Percentiles rank a stretch among this genome's conserved stretches.
Conservation (phyloP, 306 rosid genomes). For the Lithocarpus polystachyus region DNA sequence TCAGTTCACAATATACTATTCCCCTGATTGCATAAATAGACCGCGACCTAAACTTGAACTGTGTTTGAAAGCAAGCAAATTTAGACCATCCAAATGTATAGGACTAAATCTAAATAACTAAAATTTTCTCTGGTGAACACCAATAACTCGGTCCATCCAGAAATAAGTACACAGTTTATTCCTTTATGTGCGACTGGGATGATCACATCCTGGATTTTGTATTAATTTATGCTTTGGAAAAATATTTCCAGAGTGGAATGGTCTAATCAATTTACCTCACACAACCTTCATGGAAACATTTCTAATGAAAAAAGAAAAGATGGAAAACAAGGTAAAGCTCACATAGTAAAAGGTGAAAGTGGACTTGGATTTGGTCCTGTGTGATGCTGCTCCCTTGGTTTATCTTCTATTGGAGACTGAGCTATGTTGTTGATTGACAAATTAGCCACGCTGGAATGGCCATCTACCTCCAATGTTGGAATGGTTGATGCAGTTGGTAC, state of each 20-base stretch:
- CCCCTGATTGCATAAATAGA: conserved; percentile 1
- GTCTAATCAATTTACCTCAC: neutral
- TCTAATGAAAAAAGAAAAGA: neutral
- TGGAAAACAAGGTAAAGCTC: conserved; percentile 30
- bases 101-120: neutral
- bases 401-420: conserved; percentile 29
- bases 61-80: neutral
- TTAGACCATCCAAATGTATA: neutral
- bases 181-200: too few relatives aligned
- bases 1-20: neutral
- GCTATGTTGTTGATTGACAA: conserved; percentile 40
- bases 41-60: neutral
- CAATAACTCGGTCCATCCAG: too few relatives aligned
- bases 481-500: conserved; percentile 33
- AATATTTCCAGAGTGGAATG: neutral
- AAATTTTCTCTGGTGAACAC: neutral
- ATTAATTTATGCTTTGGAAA: too few relatives aligned
- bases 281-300: neutral
- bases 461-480: conserved; percentile 27
- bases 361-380: conserved; percentile 53
- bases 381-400: conserved; percentile 23
- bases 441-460: conserved; percentile 12
- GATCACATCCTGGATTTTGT: too few relatives aligned
- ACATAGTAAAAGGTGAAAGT: conserved; percentile 70
- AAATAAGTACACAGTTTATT: too few relatives aligned